phyloP scores from a whole-genome alignment of 2,329 filamentous ascomycete genomes.

The Hymenoscyphus repandus region DNA sequence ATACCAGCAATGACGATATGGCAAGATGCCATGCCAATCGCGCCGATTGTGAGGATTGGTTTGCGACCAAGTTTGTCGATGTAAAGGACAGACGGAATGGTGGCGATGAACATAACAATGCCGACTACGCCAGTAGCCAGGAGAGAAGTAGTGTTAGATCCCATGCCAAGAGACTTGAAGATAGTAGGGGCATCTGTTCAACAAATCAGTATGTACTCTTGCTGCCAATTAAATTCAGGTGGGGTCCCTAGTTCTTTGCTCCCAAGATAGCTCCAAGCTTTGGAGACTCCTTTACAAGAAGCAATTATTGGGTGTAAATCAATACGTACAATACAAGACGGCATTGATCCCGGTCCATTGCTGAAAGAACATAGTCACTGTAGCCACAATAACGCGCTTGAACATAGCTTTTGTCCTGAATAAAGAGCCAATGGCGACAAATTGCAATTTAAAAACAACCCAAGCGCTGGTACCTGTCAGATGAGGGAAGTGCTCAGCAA shows the following conservation, averaged over 20 bases:
- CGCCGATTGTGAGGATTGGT: constrained; percentile 57
- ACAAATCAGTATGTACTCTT: too few species aligned
- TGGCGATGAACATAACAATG: constrained; percentile 64
- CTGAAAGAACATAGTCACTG: constrained; percentile 58
- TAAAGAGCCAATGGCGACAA: constrained; percentile 58
- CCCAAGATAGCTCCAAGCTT: too few species aligned
- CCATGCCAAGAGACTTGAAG: constrained; percentile 41
- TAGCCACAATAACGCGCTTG: constrained; percentile 58
- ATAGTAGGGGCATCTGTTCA: constrained; percentile 41
- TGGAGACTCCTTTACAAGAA: too few species aligned
- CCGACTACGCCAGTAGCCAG: constrained; percentile 68
- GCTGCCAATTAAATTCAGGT: too few species aligned
- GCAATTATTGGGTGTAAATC: not conserved
- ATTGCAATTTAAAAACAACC: constrained; percentile 66
- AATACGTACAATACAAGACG: too few species aligned
- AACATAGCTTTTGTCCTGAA: constrained; percentile 64
- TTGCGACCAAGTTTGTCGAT: constrained; percentile 61
- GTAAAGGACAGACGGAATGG: constrained; percentile 61
- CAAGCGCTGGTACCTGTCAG: constrained; percentile 52
- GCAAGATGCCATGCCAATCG: constrained; percentile 61
- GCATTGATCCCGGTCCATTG: constrained; percentile 41
- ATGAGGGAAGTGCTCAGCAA: constrained; percentile 63
- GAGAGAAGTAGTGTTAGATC: constrained; percentile 45
- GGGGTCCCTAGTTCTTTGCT: too few species aligned
- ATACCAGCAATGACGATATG: constrained; percentile 70